Evolutionary conservation across 208 protist genomes (phyloP).

Genomic region (Leishmania major): DNA sequence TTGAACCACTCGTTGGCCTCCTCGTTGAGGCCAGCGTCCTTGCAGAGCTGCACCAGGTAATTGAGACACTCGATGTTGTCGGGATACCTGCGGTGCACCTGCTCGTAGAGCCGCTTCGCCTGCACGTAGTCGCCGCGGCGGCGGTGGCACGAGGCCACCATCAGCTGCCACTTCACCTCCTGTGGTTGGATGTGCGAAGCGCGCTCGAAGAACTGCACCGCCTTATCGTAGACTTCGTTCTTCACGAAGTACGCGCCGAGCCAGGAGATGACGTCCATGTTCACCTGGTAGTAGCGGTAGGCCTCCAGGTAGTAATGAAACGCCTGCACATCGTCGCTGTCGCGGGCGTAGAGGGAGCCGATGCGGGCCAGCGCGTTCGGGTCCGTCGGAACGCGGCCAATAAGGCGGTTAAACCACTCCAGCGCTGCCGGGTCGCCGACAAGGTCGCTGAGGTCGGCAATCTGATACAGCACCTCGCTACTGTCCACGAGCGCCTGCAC

Average conservation of each 20-base stretch:
- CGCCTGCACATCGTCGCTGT: conserved; percentile 92
- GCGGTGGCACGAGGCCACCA: conserved; percentile 96
- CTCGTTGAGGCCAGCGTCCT: conserved; percentile 85
- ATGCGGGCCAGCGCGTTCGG: conserved; percentile 93
- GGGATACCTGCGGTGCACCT: conserved; percentile 91
- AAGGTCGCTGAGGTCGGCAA: conserved; percentile 93
- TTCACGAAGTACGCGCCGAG: conserved; percentile 97
- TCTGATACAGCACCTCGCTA: conserved; percentile 95
- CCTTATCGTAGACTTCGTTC: conserved; percentile 97
- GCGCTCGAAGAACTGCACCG: conserved; percentile 96
- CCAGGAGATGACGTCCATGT: conserved; percentile 98
- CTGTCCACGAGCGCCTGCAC: conserved; percentile 93
- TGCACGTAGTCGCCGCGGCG: conserved; percentile 90
- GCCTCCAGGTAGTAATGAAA: conserved; percentile 96
- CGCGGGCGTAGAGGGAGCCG: conserved; percentile 91
- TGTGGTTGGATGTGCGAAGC: conserved; percentile 95
- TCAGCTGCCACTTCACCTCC: conserved; percentile 97
- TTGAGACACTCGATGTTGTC: conserved; percentile 96
- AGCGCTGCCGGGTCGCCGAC: conserved; percentile 64
- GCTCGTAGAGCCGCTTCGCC: conserved; percentile 94
- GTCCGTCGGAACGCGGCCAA: conserved; percentile 94
- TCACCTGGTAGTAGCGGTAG: conserved; percentile 96
- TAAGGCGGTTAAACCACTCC: conserved; percentile 89
- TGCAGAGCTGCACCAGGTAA: conserved; percentile 95
- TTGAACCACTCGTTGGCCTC: conserved; percentile 93